Evolutionary conservation across 2,329 filamentous ascomycete species (phyloP), one percentile per base, ranked within the genome.

Genomic region (Botrytis tulipae): DNA sequence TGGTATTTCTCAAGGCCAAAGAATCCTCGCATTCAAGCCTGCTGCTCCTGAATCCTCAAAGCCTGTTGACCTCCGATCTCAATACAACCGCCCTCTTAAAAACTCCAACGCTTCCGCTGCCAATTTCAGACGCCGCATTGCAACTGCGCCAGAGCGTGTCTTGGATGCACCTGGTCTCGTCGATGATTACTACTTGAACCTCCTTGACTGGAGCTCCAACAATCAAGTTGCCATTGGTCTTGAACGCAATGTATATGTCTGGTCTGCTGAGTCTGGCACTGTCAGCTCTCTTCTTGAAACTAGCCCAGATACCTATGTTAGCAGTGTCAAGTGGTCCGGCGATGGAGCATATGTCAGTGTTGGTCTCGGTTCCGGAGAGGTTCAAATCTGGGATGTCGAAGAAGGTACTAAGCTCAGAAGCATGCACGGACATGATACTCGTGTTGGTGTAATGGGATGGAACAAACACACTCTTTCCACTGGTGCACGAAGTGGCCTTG

Each of bases 341-440:
- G 96, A 99, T 80, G 96, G 96, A 74, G 95, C 95, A 46, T 98
- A 99, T 81, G 95, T 99, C 77, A 92, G 95, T 76, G 95, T 98
- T 78, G 96, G 96, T 75, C 92, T 99, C 69, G 95, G 95, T 75
- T 94, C 94, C 54, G 96, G 96, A 74, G 96, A 99, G 83, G 94
- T 99, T 54, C 96, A 99, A 85, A 99, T 99, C 85, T 99, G 96
- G 95, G 96, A 98, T 80, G 95, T 98, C 42, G 93, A 97, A 79
- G 96, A 99, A 83, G 90, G 92, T 75, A 92, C 91, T 81, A 98
- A 98, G 88, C 92, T 99, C 74, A 95, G 96, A 83, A 98, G 94
- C 87, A 99, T 99, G 96, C 93, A 94, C 82, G 96, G 96, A 75
- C 96, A 99, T 82, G 95, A 98, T 81, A 95, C 94, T 57, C 95